Evolutionary conservation across 257 asterid species (phyloP).

Genomic region (Rauvolfia tetraphylla): DNA sequence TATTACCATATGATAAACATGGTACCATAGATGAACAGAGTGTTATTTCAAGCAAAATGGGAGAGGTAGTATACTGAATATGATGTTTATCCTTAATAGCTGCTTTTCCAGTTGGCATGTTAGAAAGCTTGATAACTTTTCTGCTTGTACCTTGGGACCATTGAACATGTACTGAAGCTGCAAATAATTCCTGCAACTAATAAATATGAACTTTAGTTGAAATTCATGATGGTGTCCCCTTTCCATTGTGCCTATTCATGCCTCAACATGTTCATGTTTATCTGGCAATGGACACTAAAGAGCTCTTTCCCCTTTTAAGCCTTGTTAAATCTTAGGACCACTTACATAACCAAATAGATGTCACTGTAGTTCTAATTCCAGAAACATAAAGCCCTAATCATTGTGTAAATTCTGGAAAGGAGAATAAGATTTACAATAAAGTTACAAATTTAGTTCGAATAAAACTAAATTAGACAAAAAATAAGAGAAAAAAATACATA

Average conservation of each 20-base stretch:
- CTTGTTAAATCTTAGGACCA: background rate
- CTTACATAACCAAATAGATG: background rate
- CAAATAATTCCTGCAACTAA: conserved; percentile 4
- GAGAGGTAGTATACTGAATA: too few relatives aligned
- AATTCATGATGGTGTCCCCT: conserved; percentile 23
- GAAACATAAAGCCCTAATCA: background rate
- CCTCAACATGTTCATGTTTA: conserved; percentile 16
- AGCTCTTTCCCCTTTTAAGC: conserved; percentile 9
- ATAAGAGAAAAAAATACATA: too few relatives aligned
- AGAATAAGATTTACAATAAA: conserved; percentile 7
- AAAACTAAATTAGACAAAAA: conserved; percentile 5
- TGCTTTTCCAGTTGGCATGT: background rate
- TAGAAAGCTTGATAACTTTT: background rate
- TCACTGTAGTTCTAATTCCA: background rate
- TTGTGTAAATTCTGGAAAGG: conserved; percentile 13
- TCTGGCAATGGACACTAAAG: conserved; percentile 17
- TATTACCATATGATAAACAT: too few relatives aligned
- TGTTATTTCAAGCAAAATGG: too few relatives aligned
- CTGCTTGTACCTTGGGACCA: background rate
- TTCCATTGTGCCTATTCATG: conserved; percentile 8
- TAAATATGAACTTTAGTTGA: conserved; percentile 6
- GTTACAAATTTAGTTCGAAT: background rate
- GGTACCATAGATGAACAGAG: too few relatives aligned
- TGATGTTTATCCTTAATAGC: too few relatives aligned
- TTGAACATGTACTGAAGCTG: conserved; percentile 2